Conservation (phyloP, 495 filamentous ascomycete genomes). For the Penicillium robsamsonii region DNA sequence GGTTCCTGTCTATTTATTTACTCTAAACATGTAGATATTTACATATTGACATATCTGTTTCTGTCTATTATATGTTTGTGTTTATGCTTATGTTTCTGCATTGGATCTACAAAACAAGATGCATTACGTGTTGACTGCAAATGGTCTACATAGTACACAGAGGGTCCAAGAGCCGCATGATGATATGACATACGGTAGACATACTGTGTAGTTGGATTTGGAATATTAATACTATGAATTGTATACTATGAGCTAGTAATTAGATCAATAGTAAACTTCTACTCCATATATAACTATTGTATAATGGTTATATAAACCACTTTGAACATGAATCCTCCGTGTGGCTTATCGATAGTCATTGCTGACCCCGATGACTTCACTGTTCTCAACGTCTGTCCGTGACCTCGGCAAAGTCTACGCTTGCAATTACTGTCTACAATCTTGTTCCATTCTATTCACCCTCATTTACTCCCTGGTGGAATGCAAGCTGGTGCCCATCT, state of each 20-base stretch:
- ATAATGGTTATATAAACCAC: neutral
- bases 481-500: slow-evolving; percentile 8
- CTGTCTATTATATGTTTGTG: neutral
- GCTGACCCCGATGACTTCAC: slow-evolving; percentile 23
- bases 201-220: neutral
- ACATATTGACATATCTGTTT: neutral
- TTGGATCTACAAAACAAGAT: neutral
- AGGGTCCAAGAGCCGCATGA: neutral
- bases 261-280: neutral
- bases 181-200: neutral
- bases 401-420: neutral
- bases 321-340: neutral
- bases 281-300: neutral
- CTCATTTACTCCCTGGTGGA: slow-evolving; percentile 6
- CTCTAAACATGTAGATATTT: neutral
- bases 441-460: neutral
- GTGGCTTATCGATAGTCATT: slow-evolving; percentile 20
- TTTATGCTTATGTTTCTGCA: neutral
- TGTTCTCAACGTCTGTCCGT: slow-evolving; percentile 2
- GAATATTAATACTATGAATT: neutral
- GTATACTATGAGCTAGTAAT: too few relatives aligned
- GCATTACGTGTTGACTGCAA: neutral
- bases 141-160: neutral
- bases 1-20: neutral
- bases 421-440: neutral